Base-by-base conservation (phyloP, 2,329 filamentous ascomycete species). In the Sporothrix euskadiensis region DNA sequence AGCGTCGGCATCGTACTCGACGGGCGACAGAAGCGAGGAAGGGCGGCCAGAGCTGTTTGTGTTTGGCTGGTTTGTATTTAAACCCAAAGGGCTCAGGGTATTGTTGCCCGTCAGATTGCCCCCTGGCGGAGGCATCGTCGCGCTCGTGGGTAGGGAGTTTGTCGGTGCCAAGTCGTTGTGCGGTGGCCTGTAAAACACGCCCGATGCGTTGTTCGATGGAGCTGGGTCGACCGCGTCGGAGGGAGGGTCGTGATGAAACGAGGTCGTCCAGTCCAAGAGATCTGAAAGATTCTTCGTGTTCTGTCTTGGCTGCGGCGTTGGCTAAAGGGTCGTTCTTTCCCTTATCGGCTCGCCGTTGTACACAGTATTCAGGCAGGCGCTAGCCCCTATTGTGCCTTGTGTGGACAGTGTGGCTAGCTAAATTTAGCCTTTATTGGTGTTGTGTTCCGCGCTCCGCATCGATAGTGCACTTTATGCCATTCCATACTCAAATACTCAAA, bases 1-100 rank as follows among this genome's bases (percentile, higher is more conserved):
- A 71, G 89, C 90, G 80, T 93, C 91, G 78, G 90, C 89, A 77
- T 92, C 90, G 83, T 91, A 91, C 66, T 84, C 86, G 75, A 84
- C 81, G 56, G 90, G 89, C 14, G 89, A 91, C 65, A 92, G 87
- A 66, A 92, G 85, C 63, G 85, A 87, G 16, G 66, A 9, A 2
- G 44, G 26, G 1, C 63, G 70, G 41, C 30, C 26, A 16, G 44
- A 12, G 56, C 10, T 44, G 39, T 10, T 35, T n/a, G 19, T 71
- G 6, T 26, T 57, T 57, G 26, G 16, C 10, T 30, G 41, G 16
- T 9, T 30, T 2, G 61, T 47, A 19, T 30, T 44, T 1, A 47
- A 35, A 35, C 35, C 8, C 35, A 35, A 30, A 4, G 61, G 66
- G 47, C 32, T 41, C 6, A 59, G 54, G 14, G 39, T 41, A 10